Conservation (phyloP, 2,329 filamentous ascomycete genomes). For the Leptographium galeiforme region DNA sequence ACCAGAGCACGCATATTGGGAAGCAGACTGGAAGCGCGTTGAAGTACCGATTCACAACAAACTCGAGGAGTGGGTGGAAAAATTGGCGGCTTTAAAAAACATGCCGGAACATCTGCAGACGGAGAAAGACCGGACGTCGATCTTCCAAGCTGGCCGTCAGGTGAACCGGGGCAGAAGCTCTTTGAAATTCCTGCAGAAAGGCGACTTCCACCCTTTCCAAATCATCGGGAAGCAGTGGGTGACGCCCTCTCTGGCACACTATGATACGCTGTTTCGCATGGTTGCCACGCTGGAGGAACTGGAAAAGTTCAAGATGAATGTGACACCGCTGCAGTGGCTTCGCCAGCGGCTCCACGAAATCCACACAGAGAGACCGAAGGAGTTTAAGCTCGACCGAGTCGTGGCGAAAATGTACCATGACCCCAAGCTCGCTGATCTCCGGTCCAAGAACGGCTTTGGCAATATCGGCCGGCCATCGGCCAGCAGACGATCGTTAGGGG, state of each 20-base stretch:
- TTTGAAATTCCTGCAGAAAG: conserved; percentile 36
- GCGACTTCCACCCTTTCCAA: conserved; percentile 43
- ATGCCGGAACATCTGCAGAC: conserved; percentile 15
- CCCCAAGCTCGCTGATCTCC: conserved; percentile 32
- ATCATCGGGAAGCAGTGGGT: conserved; percentile 39
- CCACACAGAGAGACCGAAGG: conserved; percentile 25
- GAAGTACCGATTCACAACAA: conserved; percentile 27
- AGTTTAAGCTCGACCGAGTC: conserved; percentile 37
- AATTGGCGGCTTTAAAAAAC: conserved; percentile 29
- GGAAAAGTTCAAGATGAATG: conserved; percentile 36
- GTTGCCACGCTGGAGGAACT: conserved; percentile 40
- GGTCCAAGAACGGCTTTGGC: conserved; percentile 39
- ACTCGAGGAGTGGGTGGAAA: conserved; percentile 34
- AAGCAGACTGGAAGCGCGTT: conserved; percentile 35
- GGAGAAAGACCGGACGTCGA: conserved; percentile 25
- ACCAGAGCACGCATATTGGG: conserved; percentile 40
- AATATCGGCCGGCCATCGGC: conserved; percentile 41
- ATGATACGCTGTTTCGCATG: conserved; percentile 43
- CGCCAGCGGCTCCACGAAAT: conserved; percentile 42
- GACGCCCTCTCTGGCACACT: conserved; percentile 29
- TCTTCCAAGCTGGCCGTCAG: conserved; percentile 41
- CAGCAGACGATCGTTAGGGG: conserved; percentile 8
- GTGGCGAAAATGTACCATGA: conserved; percentile 45
- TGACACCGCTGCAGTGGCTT: conserved; percentile 42
- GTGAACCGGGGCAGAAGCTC: conserved; percentile 40